Percentiles rank a stretch among this genome's conserved stretches.
phyloP scores from a whole-genome alignment of 169 alveolate genomes.

The Plasmodium fragile region DNA sequence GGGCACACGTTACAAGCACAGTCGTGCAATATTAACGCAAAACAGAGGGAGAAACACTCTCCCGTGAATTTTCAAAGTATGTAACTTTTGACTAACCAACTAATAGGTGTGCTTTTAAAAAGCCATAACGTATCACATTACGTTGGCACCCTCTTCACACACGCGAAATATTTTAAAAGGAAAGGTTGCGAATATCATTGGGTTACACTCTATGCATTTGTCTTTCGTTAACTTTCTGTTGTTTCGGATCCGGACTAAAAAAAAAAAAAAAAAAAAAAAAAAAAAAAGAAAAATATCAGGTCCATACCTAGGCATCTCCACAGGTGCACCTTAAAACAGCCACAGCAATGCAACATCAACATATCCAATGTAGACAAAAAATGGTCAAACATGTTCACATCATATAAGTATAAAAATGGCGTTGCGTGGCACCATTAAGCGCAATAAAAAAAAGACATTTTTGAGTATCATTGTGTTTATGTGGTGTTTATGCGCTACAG shows the following conservation, averaged over 20 bases:
- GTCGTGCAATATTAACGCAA: not conserved
- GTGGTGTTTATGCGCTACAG: not conserved
- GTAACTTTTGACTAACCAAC: not conserved
- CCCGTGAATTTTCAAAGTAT: not conserved
- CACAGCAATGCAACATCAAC: not conserved
- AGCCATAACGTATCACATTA: not conserved
- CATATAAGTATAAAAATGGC: not conserved
- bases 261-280: slow-evolving; percentile 4
- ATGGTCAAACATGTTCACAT: not conserved
- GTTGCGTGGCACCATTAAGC: not conserved
- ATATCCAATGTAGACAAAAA: not conserved
- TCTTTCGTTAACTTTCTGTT: slow-evolving; percentile 30
- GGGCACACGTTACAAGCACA: not conserved
- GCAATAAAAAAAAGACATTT: not conserved
- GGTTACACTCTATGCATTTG: not conserved
- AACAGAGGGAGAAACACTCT: not conserved
- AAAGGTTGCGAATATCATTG: not conserved
- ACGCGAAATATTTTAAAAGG: not conserved
- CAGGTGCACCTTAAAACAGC: not conserved
- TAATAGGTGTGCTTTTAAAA: not conserved
- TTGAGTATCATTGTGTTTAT: not conserved
- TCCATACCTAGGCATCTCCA: not conserved
- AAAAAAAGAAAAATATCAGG: not conserved
- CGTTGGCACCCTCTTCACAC: not conserved
- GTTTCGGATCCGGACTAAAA: slow-evolving; percentile 74